Conservation (phyloP, 306 rosid species). For the Trichosanthes cucumerina region DNA sequence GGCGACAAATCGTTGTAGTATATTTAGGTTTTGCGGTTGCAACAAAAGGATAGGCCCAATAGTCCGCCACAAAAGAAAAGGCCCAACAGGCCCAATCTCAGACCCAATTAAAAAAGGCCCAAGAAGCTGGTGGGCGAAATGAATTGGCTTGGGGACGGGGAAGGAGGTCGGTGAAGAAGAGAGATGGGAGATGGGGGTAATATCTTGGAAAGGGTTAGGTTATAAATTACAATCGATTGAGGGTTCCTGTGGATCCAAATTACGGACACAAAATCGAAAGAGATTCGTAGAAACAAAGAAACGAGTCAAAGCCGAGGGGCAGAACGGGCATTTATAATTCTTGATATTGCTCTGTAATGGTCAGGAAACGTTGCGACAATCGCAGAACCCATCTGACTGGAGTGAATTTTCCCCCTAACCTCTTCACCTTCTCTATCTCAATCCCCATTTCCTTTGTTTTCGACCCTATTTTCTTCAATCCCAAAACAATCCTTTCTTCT, state of each 20-base stretch:
- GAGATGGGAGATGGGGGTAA: not conserved
- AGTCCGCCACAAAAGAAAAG: not conserved
- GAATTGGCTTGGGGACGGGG: not conserved
- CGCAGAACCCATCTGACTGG: slow-evolving; percentile 5
- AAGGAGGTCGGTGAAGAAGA: not conserved
- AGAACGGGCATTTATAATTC: slow-evolving; percentile 10
- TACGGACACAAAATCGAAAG: not conserved
- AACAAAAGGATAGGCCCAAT: not conserved
- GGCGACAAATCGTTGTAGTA: not conserved
- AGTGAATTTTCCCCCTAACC: not conserved
- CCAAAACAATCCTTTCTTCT: not conserved
- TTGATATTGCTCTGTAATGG: slow-evolving; percentile 5
- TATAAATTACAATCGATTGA: not conserved
- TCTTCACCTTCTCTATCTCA: not conserved
- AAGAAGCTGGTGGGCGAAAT: too few species aligned
- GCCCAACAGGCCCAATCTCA: not conserved
- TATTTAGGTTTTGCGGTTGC: not conserved
- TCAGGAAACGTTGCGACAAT: not conserved
- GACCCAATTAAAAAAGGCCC: too few species aligned
- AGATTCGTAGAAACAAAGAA: not conserved
- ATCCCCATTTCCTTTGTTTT: not conserved
- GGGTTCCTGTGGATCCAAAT: not conserved
- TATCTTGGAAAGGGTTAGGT: not conserved
- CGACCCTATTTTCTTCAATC: slow-evolving; percentile 1
- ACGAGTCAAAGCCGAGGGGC: slow-evolving; percentile 4